Percentiles rank a stretch among this genome's conserved stretches.
phyloP scores from a whole-genome alignment of 345 rosid genomes.

The Zanthoxylum bungeanum region DNA sequence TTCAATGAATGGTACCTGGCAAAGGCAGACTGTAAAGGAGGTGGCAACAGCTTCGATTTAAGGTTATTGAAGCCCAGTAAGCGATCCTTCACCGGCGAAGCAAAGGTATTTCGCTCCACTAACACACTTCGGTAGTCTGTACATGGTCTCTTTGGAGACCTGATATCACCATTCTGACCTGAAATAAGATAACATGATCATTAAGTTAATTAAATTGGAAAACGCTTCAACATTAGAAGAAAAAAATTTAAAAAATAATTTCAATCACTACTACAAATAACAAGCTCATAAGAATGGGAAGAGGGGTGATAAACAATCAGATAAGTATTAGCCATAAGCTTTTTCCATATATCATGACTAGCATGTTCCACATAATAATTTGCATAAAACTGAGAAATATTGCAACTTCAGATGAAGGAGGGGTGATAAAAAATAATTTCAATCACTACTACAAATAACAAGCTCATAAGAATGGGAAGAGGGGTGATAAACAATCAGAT shows the following conservation, averaged over 20 bases:
- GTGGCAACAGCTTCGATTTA: conserved; percentile 61
- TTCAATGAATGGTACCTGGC: conserved; percentile 49
- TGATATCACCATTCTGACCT: conserved; percentile 89
- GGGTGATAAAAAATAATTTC: not conserved
- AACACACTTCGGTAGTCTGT: conserved; percentile 77
- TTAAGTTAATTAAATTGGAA: conserved; percentile 3
- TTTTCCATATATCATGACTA: not conserved
- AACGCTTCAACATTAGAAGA: not conserved
- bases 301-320: not conserved
- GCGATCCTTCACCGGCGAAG: conserved; percentile 82
- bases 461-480: not conserved
- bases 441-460: not conserved
- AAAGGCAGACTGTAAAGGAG: conserved; percentile 82
- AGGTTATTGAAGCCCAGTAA: conserved; percentile 50
- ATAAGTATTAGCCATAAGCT: not conserved
- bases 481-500: not conserved
- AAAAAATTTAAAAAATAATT: not conserved
- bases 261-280: not conserved
- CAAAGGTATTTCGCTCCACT: conserved; percentile 79
- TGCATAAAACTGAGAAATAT: not conserved
- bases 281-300: not conserved
- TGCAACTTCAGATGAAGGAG: no score
- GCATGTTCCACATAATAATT: not conserved
- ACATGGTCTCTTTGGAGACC: conserved; percentile 65
- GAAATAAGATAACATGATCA: conserved; percentile 17